Evolutionary conservation across 192 early-diverging fungal genomes (phyloP).

Genomic region (Backusella mclennaniae): DNA sequence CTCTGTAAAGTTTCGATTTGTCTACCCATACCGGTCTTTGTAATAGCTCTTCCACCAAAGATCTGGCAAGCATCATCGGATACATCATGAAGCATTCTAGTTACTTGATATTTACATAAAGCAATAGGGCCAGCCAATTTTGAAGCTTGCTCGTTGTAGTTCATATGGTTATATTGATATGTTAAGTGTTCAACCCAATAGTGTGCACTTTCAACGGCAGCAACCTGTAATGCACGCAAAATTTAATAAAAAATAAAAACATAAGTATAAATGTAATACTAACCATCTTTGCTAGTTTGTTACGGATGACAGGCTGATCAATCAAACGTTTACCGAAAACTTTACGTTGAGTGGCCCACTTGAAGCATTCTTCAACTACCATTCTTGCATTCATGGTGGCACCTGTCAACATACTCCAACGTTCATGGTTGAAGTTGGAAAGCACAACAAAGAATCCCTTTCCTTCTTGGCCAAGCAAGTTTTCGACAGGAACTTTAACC

Average conservation of each 20-base stretch:
- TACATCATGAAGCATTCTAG: conserved; percentile 57
- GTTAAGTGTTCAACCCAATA: conserved; percentile 62
- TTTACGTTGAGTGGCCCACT: conserved; percentile 71
- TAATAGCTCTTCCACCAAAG: conserved; percentile 71
- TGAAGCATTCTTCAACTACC: conserved; percentile 60
- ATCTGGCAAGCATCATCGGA: conserved; percentile 67
- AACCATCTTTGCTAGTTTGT: conserved; percentile 65
- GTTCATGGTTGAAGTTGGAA: conserved; percentile 74
- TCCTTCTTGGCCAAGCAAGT: conserved; percentile 63
- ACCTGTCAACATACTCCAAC: conserved; percentile 50
- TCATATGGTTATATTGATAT: conserved; percentile 67
- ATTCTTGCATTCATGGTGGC: conserved; percentile 36
- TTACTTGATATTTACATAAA: conserved; percentile 55
- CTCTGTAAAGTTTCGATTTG: conserved; percentile 59
- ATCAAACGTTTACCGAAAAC: conserved; percentile 68
- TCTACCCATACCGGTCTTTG: conserved; percentile 74
- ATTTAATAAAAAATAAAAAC: background rate
- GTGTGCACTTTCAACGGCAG: conserved; percentile 47
- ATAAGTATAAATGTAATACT: background rate
- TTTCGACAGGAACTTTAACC: conserved; percentile 72
- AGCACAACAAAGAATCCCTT: conserved; percentile 66
- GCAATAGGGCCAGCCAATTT: conserved; percentile 67
- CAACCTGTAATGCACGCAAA: conserved; percentile 24
- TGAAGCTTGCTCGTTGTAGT: conserved; percentile 56
- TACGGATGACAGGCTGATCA: conserved; percentile 71